phyloP scores from a whole-genome alignment of 441 rosid species.

The Gossypium schwendimanii region DNA sequence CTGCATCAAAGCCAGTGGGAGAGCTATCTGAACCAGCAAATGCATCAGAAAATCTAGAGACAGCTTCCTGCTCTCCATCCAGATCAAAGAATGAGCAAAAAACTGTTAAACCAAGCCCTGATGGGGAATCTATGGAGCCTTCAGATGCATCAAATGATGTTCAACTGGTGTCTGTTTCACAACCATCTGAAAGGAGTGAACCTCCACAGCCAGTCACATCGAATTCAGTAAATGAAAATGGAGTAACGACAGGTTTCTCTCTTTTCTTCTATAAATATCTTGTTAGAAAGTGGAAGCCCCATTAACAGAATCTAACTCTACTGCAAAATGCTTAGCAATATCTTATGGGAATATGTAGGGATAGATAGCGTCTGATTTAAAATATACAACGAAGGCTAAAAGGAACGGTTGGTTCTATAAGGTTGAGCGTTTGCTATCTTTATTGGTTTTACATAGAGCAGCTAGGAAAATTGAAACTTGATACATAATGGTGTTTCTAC shows the following conservation, averaged over 20 bases:
- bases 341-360: not conserved
- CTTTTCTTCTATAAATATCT: conserved; percentile 13
- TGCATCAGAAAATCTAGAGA: conserved; percentile 10
- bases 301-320: not conserved
- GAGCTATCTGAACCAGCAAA: conserved; percentile 18
- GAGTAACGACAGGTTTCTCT: conserved; percentile 37
- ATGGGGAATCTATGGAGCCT: conserved; percentile 26
- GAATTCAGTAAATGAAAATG: conserved; percentile 37
- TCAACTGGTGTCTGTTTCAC: conserved; percentile 37
- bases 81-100: conserved; percentile 23
- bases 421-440: not conserved
- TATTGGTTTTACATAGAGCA: not conserved
- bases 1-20: conserved; percentile 27
- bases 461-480: not conserved
- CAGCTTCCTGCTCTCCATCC: conserved; percentile 10
- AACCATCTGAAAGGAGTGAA: conserved; percentile 34
- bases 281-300: not conserved
- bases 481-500: not conserved
- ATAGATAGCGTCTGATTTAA: not conserved
- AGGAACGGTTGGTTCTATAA: not conserved
- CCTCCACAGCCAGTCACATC: conserved; percentile 25
- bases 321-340: not conserved
- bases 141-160: conserved; percentile 34
- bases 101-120: conserved; percentile 6
- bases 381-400: not conserved